Base-by-base conservation (phyloP, 768 basidiomycete genomes). In the Pulveroboletus ravenelii region DNA sequence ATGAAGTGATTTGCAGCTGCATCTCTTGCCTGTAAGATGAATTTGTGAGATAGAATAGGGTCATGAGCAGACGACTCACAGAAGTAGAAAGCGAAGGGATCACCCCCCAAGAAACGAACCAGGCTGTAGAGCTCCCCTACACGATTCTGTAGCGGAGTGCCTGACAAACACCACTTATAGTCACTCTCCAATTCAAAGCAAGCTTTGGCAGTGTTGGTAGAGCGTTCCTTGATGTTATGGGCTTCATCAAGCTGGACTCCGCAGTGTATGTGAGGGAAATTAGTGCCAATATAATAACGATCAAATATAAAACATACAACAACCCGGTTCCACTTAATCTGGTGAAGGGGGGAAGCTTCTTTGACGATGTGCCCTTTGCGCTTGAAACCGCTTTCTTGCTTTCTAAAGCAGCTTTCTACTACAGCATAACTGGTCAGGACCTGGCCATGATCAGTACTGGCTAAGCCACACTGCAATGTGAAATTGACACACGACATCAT, bases 41-140 rank as follows among this genome's bases (percentile, higher is more conserved):
- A 17, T 27, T 35, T 31, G 32, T 51, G 15, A 50, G 36, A 20
- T 29, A 17, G 46, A 18, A 29, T 27, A 35, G 7, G 30, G 48
- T 37, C 8, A 35, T 12, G 10, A 37, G 27, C 34, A 46, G 15
- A 50, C 30, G 36, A 55, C 86, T 59, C 60, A 86, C 93, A 96
- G 69, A 92, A 95, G 70, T 94, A 95, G 68, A 79, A 89, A 3
- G 91, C 85, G 64, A 91, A 93, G 0, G 91, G 92, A 66, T 93
- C 89, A 27, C 89, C 90, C n/a, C 92, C 92, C 45, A 95, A 69
- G 73, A 97, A 96, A 54, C 89, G 77, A 40, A 97, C 81, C 37
- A 96, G 78, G 66, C 93, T 96, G 72, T 99, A 99, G 44, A 99
- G 71, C 66, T 99, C 96, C 56, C 96, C 96, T n/a, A 99, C 96